A percentile compares a stretch with the other conserved stretches of the same genome.
These are phyloP conservation scores for Hypsizygus marmoreus DNA, from an alignment of 768 basidiomycete species.

Conservation along the genomic window DNA sequence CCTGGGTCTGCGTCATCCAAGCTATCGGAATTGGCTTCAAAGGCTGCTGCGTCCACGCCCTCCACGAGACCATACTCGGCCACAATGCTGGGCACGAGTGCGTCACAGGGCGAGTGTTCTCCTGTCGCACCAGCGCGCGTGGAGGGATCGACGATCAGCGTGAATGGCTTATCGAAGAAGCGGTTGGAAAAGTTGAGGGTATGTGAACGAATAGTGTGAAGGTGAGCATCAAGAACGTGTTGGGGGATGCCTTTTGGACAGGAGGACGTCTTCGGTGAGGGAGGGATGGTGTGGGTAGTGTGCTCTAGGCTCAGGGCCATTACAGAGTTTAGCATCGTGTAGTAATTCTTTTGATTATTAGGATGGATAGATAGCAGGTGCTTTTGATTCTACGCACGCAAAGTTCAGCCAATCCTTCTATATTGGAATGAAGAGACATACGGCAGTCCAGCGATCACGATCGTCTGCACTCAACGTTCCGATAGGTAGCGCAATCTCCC, in stretches of 20 bases:
- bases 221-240: constrained; percentile 63
- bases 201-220: constrained; percentile 71
- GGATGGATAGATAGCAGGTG: constrained; percentile 69
- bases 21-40: constrained; percentile 25
- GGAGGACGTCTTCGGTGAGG: constrained; percentile 20
- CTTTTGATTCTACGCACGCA: constrained; percentile 62
- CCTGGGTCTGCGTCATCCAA: constrained; percentile 12
- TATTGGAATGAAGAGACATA: constrained; percentile 33
- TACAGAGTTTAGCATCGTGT: constrained; percentile 70
- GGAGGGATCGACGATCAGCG: constrained; percentile 81
- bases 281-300: constrained; percentile 50
- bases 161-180: constrained; percentile 89
- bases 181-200: constrained; percentile 67
- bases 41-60: constrained; percentile 55
- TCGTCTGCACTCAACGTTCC: constrained; percentile 79
- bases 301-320: constrained; percentile 84
- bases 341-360: constrained; percentile 58
- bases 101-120: constrained; percentile 91
- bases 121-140: constrained; percentile 85
- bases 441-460: constrained; percentile 80
- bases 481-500: constrained; percentile 62
- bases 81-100: constrained; percentile 84
- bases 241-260: constrained; percentile 36
- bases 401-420: background rate
- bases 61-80: constrained; percentile 80